Evolutionary conservation across 805 yeast species (phyloP).

Genomic region (Candida chauliodis): DNA sequence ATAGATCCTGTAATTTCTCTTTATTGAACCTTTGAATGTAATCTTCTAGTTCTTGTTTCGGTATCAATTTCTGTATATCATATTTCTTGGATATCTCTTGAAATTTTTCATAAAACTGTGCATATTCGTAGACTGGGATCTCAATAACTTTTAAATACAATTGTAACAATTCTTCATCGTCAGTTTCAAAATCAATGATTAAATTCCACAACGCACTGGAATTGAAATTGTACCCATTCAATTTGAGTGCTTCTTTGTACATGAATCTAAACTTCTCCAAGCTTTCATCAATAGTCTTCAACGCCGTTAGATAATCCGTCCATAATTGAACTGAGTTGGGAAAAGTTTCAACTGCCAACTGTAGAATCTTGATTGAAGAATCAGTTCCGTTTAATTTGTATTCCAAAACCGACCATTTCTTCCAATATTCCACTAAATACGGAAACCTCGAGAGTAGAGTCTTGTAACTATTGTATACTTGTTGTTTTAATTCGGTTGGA

Average conservation of each 20-base stretch:
- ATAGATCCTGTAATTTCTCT: slow-evolving; percentile 20
- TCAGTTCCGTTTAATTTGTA: slow-evolving; percentile 53
- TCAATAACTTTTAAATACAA: slow-evolving; percentile 44
- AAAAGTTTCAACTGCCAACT: slow-evolving; percentile 43
- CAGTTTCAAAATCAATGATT: slow-evolving; percentile 59
- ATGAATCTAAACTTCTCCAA: slow-evolving; percentile 25
- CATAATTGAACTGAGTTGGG: slow-evolving; percentile 65
- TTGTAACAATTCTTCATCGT: slow-evolving; percentile 28
- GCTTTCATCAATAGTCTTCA: slow-evolving; percentile 38
- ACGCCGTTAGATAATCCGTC: slow-evolving; percentile 60
- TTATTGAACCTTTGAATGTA: slow-evolving; percentile 22
- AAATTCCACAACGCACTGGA: slow-evolving; percentile 84
- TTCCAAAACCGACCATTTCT: slow-evolving; percentile 51
- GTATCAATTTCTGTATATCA: slow-evolving; percentile 24
- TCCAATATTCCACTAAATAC: slow-evolving; percentile 60
- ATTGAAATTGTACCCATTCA: slow-evolving; percentile 68
- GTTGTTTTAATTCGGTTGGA: slow-evolving; percentile 17
- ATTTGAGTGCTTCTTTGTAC: slow-evolving; percentile 46
- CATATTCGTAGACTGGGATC: slow-evolving; percentile 83
- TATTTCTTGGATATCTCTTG: slow-evolving; percentile 34
- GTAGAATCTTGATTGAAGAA: slow-evolving; percentile 45
- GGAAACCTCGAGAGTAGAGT: slow-evolving; percentile 55
- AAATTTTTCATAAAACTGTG: slow-evolving; percentile 62
- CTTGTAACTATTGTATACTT: slow-evolving; percentile 15
- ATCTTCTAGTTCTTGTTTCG: slow-evolving; percentile 12